Conservation (phyloP, 1,139 yeast genomes). For the Pichia sp. region DNA sequence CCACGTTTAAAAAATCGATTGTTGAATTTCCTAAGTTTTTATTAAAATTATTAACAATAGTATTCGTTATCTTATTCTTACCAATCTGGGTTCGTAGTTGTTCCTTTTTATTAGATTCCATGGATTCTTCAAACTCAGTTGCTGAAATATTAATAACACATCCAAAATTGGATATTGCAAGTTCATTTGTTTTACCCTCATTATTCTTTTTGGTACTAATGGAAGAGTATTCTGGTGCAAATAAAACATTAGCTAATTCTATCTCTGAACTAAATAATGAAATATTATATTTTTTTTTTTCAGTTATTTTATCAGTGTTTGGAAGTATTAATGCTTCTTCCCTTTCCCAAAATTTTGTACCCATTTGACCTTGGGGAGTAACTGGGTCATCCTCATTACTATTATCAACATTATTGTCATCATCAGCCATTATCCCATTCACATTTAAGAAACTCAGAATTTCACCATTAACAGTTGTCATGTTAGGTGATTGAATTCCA, state of each 20-base stretch:
- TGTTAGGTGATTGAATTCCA: neutral
- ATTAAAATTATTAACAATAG: conserved; percentile 18
- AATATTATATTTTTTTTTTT: neutral
- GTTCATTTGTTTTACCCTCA: conserved; percentile 3
- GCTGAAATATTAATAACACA: conserved; percentile 23
- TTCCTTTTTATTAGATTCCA: conserved; percentile 16
- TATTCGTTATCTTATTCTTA: conserved; percentile 21
- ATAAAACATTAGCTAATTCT: conserved; percentile 11
- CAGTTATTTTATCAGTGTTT: too few species aligned
- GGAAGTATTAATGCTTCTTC: neutral
- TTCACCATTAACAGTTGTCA: neutral
- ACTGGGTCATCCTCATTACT: conserved; percentile 9
- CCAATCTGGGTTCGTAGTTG: conserved; percentile 15
- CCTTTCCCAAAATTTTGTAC: conserved; percentile 16
- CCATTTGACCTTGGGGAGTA: conserved; percentile 20
- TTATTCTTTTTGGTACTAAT: conserved; percentile 1
- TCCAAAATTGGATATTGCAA: conserved; percentile 10
- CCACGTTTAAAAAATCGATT: conserved; percentile 26
- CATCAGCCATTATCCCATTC: neutral
- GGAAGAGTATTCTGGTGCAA: conserved; percentile 17
- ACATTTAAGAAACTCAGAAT: neutral
- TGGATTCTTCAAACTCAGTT: conserved; percentile 22
- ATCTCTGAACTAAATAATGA: conserved; percentile 5
- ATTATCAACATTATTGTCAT: neutral
- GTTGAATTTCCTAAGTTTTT: conserved; percentile 12